Evolutionary conservation across 164 flowering plant species (phyloP), one percentile per base, ranked within the genome.

Genomic region (Pachysandra terminalis): DNA sequence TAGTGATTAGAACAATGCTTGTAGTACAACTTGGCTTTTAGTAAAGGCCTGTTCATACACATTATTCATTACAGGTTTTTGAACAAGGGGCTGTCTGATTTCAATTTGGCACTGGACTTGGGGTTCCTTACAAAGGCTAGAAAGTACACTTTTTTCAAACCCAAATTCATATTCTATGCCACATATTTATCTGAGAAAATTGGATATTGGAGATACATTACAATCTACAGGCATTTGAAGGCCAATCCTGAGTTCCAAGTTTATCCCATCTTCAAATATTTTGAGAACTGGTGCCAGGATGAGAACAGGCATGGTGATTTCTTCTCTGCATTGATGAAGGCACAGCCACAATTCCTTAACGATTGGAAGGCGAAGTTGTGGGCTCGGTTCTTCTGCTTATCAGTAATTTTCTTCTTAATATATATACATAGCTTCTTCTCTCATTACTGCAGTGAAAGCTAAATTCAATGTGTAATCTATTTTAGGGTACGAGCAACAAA

Each of bases 251-350:
- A 95, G 74, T 95, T 75, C 86, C 97, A 88, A 73, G 76, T 82
- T 56, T 95, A 95, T 63, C 98, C 98, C 55, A 95, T 95, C 73
- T 95, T 95, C 87, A 95, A 91, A 86, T 95, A 91, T 73, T 95
- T 95, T 56, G 98, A 95, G 91, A 95, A 95, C 82, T 95, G 98
- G 98, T 95, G 98, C 86, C 98, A 95, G 72, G 98, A 95, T 74
- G 98, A 95, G 89, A 95, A 95, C 83, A 83, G 98, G 40, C 98
- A 95, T 56, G 98, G 98, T 19, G 98, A 95, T 76, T 95, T 95
- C 89, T 91, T 95, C 88, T 91, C 98, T 66, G 98, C 98, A 8
- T 62, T 95, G 80, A 77, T 95, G 84, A 95, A 91, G 84, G 98
- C 98, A 5, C 98, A 95, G 71, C 98, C 98, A 8, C 98, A 91